Evolutionary conservation across 768 basidiomycete species (phyloP).

Genomic region (Lactarius akahatsu): DNA sequence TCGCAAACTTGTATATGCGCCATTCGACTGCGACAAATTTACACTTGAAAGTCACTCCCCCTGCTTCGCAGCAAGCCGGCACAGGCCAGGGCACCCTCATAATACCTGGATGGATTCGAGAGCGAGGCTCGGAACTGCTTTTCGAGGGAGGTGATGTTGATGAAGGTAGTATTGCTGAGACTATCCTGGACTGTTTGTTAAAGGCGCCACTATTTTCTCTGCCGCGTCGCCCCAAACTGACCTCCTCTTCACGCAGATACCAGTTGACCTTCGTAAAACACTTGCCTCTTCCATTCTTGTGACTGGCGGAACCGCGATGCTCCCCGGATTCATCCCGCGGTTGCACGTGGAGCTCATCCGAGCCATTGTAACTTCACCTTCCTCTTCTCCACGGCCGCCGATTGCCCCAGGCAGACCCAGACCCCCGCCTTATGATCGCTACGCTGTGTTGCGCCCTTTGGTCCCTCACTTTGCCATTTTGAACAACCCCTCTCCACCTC

Average conservation of each 20-base stretch:
- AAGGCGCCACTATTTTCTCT: constrained; percentile 52
- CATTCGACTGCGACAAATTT: constrained; percentile 79
- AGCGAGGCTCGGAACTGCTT: constrained; percentile 85
- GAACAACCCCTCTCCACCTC: constrained; percentile 74
- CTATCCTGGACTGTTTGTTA: constrained; percentile 72
- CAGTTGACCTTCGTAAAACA: constrained; percentile 84
- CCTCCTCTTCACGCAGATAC: constrained; percentile 51
- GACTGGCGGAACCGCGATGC: constrained; percentile 84
- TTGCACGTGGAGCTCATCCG: constrained; percentile 76
- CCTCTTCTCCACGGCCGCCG: constrained; percentile 38
- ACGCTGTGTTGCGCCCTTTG: constrained; percentile 69
- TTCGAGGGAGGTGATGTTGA: constrained; percentile 91
- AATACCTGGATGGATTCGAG: constrained; percentile 94
- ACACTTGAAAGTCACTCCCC: constrained; percentile 65
- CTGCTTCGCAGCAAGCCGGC: constrained; percentile 61
- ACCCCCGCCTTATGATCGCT: constrained; percentile 67
- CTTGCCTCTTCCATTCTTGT: constrained; percentile 84
- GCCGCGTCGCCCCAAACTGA: constrained; percentile 19
- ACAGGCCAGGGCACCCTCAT: constrained; percentile 76
- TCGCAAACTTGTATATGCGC: constrained; percentile 68
- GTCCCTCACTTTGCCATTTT: constrained; percentile 74
- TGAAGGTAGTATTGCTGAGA: constrained; percentile 79
- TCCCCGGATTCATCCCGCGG: constrained; percentile 91
- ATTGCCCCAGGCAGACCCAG: constrained; percentile 41
- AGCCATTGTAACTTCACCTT: constrained; percentile 47